Base-by-base conservation (phyloP, 148 eudicot species). In the Fagopyrum esculentum region DNA sequence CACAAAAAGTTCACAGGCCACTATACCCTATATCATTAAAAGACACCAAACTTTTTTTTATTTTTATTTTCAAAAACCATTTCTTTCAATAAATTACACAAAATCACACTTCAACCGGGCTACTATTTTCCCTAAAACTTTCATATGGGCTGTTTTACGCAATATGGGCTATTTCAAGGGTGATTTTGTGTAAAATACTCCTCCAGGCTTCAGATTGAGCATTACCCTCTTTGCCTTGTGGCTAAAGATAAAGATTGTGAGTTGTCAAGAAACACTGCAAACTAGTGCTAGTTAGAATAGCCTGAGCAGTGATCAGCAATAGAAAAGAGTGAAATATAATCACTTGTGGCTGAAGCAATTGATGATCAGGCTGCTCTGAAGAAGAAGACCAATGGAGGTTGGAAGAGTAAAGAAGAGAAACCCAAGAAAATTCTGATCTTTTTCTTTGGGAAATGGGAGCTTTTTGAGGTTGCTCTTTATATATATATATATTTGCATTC, bases 331-430 rank as follows among this genome's bases (percentile, higher is more conserved):
- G 35, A 60, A 60, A 1, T 35, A 60, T 26, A 8, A 60, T 16
- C 16, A 17, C 72, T 69, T 69, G 72, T 69, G 46, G 72, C n/a
- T 7, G 74, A 71, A 47, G 74, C 74, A 71, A 71, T 49, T 71
- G 74, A 46, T 46, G 74, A 71, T 71, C 71, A 35, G 47, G 35
- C 17, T 66, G 5, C 71, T 40, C 71, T 43, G 15, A 45, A 29
- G 30, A 10, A 29, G 29, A 5, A 15, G 12, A 30, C 69, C 69
- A 63, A 63, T 63, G 40, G 69, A 63, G 73, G 12, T 45, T 45
- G 51, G 51, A 70, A 45, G 73, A 44, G 73, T 70, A 63, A 60
- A 9, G 6, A 22, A 60, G 66, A 60, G 66, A 26, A 64, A 64
- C 63, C 63, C 63, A 57, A 57, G 63, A 57, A 57, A 57, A 63